Evolutionary conservation across 202 grass and related monocot species (phyloP).

Genomic region (Tripidium arundinaceum): DNA sequence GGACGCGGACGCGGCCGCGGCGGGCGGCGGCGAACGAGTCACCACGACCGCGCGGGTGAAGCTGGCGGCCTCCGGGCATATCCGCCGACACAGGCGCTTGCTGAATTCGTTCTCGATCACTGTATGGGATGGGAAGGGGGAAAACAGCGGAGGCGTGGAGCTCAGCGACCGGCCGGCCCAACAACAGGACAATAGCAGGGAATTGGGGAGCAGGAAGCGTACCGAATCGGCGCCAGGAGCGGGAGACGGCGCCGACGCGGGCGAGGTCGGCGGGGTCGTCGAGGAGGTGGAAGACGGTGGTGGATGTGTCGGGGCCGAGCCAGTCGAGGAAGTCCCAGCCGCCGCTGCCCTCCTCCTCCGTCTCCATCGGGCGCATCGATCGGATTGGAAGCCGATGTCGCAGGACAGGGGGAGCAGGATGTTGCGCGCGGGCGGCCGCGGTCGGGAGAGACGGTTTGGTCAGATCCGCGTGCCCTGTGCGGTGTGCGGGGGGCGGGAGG

Average conservation of each 20-base stretch:
- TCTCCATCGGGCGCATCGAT: slow-evolving; percentile 24
- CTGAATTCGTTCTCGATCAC: slow-evolving; percentile 51
- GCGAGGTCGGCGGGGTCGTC: slow-evolving; percentile 61
- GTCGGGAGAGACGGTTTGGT: neutral
- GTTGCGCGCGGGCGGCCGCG: neutral
- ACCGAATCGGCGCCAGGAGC: slow-evolving; percentile 82
- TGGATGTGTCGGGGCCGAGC: slow-evolving; percentile 57
- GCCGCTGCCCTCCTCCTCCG: neutral
- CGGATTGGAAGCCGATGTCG: neutral
- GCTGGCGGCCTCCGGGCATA: slow-evolving; percentile 59
- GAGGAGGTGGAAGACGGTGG: slow-evolving; percentile 39
- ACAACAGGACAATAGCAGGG: rapidly evolving
- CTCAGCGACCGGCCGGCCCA: neutral
- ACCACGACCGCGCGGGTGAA: slow-evolving; percentile 46
- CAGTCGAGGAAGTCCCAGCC: slow-evolving; percentile 49
- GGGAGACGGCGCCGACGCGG: slow-evolving; percentile 51
- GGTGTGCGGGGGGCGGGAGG: too few relatives aligned
- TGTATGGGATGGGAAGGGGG: neutral
- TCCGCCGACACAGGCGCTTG: slow-evolving; percentile 53
- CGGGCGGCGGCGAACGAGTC: neutral
- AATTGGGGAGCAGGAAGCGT: neutral
- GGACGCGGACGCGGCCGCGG: neutral
- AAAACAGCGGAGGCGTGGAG: neutral
- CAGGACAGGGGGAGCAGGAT: neutral
- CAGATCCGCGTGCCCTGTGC: neutral